Evolutionary conservation across 2,329 filamentous ascomycete species (phyloP), one percentile per base, ranked within the genome.

Genomic region (Fusarium austroafricanum): DNA sequence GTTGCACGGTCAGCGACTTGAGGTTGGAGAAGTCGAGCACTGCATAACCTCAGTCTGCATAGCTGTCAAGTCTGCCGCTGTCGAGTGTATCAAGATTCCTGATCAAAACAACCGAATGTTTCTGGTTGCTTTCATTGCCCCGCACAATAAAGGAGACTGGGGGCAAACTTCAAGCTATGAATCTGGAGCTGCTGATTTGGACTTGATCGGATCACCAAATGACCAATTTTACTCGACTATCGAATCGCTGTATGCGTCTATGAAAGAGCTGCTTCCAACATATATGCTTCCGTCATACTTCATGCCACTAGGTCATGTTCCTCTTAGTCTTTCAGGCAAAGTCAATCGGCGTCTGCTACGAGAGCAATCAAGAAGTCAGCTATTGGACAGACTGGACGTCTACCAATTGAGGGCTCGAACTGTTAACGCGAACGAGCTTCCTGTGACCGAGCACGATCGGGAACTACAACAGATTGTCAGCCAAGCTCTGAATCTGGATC

Each of bases 201-300:
- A 37, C 21, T 37, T 29, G 17, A 26, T 52, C 6, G 12, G 2
- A 14, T 38, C 39, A 14, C 46, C 46, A 9, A 44, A 31, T 15
- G 38, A 38, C 2, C 3, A 5, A 3, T 57, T 57, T n/a, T 57
- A 57, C 17, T 38, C 23, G 11, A 31, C 23, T 5, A 57, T 57
- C 1, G 29, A 37, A 31, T 5, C 17, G 6, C 6, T 53, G 5
- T 15, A 57, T 14, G 1, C 18, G 0, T 57, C 31, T 57, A 11
- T 14, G 0, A 10, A 8, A 17, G 55, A 52, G 12, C 14, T 38
- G 3, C 54, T 57, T 3, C 54, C 54, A 9, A 4, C 54, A 3
- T 57, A 43, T 7, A 52, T 57, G 54, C 10, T 57, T 14, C 54
- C 54, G 1, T 18, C 54, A 3, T 57, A 42, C 38, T 52, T 52